These are phyloP conservation scores for Oidium heveae DNA, from an alignment of 2,329 filamentous ascomycete species.

Conservation along the genomic window DNA sequence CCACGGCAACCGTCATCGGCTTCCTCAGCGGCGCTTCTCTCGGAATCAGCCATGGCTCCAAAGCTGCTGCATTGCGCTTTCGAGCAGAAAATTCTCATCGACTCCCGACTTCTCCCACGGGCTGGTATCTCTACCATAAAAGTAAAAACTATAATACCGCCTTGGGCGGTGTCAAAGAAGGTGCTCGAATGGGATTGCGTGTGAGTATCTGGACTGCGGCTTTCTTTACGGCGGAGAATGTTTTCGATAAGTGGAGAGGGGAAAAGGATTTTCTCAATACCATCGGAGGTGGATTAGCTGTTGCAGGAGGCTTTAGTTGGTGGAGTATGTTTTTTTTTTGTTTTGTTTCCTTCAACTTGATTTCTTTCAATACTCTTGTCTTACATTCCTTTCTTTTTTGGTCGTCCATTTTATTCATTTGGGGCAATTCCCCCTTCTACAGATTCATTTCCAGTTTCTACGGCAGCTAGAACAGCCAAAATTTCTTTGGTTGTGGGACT, in stretches of 20 bases:
- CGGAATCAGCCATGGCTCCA: slow-evolving; percentile 47
- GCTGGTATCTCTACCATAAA: slow-evolving; percentile 98
- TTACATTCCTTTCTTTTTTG: slow-evolving; percentile 2
- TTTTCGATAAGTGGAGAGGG: slow-evolving; percentile 48
- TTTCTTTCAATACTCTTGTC: neutral
- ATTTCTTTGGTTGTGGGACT: slow-evolving; percentile 58
- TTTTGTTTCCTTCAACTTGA: neutral
- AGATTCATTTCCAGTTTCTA: slow-evolving; percentile 61
- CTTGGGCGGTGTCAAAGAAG: slow-evolving; percentile 54
- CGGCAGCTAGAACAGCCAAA: slow-evolving; percentile 52
- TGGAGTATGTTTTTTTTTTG: slow-evolving; percentile 35
- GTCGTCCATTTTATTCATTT: no score
- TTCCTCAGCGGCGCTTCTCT: slow-evolving; percentile 45
- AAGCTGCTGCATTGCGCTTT: slow-evolving; percentile 56
- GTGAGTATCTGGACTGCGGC: slow-evolving; percentile 47
- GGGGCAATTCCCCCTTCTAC: neutral
- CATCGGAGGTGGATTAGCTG: slow-evolving; percentile 55
- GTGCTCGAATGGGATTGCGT: slow-evolving; percentile 44
- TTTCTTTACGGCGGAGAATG: slow-evolving; percentile 65
- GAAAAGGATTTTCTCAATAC: slow-evolving; percentile 58
- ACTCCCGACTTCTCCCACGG: slow-evolving; percentile 54
- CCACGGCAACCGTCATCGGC: slow-evolving; percentile 34
- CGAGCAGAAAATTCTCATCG: slow-evolving; percentile 92
- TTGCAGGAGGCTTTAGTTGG: slow-evolving; percentile 67
- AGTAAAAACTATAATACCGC: slow-evolving; percentile 82